Base-by-base conservation (phyloP, 257 asterid species). In the Verbena officinalis region DNA sequence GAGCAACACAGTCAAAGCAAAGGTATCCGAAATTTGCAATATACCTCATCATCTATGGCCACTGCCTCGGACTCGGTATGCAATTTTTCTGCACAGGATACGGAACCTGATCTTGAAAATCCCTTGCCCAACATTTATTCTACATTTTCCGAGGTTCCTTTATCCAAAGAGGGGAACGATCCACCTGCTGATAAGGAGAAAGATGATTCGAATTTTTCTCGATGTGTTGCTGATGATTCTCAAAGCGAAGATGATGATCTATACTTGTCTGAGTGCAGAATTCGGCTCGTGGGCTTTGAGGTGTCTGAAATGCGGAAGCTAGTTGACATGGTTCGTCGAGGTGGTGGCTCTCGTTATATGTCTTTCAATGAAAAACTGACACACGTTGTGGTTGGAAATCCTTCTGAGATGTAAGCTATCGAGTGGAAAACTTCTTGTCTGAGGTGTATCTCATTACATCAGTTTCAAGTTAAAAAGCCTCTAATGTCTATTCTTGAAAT, bases 331-430 rank as follows among this genome's bases (percentile, higher is more conserved):
- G 84, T 94, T 65, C 95, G 96, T 59, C 84, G 59, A 71, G 99
- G 99, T 17, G 99, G 99, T 60, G 99, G 97, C 58, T 90, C 97
- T 76, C 99, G 97, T 33, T 88, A 84, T 67, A 85, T 83, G 96
- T 86, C 85, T 54, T 72, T 86, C 67, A 75, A 69, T 64, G 95
- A 94, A 62, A 94, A 88, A 59, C 74, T 94, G 84, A 90, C 99
- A 8, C 99, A 93, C 75, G 78, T 94, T 76, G 59, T 94, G 27
- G 95, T 85, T 75, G 97, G 97, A 77, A 73, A 78, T 67, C 99
- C 97, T 45, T 81, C 92, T 4, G 92, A 88, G 65, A 76, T 9
- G 97, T 94, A 90, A 81, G 96, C 72, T 63, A 43, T 49, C 48
- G 44, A 52, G 52, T 74, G 49, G 71, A 67, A 58, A 38, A 5